A percentile compares a stretch with the other conserved stretches of the same genome.
phyloP scores from a whole-genome alignment of 1,284 basidiomycete genomes.

The Rhodotorula sp. region DNA sequence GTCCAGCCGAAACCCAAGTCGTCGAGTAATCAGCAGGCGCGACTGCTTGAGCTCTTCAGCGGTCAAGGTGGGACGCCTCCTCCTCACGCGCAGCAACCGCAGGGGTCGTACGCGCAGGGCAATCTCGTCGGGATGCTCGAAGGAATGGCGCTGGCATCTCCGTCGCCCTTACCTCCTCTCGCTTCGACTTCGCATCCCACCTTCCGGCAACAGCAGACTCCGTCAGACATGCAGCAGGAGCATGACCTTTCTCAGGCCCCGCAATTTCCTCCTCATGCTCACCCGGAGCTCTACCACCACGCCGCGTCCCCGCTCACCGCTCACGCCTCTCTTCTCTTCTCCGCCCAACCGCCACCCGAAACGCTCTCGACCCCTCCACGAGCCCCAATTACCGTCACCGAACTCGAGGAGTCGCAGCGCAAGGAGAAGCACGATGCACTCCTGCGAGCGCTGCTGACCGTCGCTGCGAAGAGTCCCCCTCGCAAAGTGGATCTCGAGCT shows the following conservation, averaged over 20 bases:
- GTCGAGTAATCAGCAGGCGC: constrained; percentile 16
- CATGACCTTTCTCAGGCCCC: no score
- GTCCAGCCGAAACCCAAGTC: constrained; percentile 32
- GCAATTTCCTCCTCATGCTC: neutral
- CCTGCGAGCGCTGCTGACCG: constrained; percentile 28
- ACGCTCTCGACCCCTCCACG: constrained; percentile 6
- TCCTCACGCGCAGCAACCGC: neutral
- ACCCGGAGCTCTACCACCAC: neutral
- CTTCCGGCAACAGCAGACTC: no score
- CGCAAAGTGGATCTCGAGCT: neutral
- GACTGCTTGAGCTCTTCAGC: constrained; percentile 27
- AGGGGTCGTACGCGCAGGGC: neutral
- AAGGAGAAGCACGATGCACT: constrained; percentile 35
- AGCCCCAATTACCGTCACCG: neutral
- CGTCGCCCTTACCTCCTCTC: constrained; percentile 7
- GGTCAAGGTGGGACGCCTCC: constrained; percentile 10
- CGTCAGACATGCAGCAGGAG: neutral
- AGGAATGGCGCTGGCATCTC: constrained; percentile 8
- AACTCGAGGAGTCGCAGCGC: constrained; percentile 21
- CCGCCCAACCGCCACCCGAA: constrained; percentile 16
- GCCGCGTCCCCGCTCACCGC: neutral
- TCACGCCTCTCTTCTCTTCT: neutral
- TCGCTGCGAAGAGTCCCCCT: constrained; percentile 15
- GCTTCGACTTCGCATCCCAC: neutral
- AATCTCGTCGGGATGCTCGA: constrained; percentile 12